phyloP scores from a whole-genome alignment of 176 grass and related monocot species.

The Carex parvula region DNA sequence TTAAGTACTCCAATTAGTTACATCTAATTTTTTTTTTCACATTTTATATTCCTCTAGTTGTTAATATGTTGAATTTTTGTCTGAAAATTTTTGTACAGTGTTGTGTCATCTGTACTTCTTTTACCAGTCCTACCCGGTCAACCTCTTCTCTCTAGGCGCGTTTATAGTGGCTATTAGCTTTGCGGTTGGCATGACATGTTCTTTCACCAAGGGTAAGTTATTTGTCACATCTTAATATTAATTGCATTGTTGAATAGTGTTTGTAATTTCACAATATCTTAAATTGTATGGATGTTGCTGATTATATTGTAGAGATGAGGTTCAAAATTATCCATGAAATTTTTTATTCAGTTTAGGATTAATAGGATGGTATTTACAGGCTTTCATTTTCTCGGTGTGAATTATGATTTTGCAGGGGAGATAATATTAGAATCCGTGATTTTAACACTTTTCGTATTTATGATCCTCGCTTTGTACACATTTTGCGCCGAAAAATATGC shows the following conservation, averaged over 20 bases:
- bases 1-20: neutral
- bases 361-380: neutral
- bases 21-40: neutral
- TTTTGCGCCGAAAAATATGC: slow-evolving; percentile 72
- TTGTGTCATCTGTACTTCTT: slow-evolving; percentile 87
- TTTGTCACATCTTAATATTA: slow-evolving; percentile 2
- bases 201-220: slow-evolving; percentile 59
- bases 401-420: slow-evolving; percentile 23
- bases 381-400: neutral
- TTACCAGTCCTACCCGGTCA: slow-evolving; percentile 62
- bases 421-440: slow-evolving; percentile 81
- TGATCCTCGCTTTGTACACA: slow-evolving; percentile 84
- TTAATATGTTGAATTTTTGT: neutral
- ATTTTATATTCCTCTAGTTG: neutral
- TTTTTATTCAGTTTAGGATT: too few species aligned
- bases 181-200: slow-evolving; percentile 68
- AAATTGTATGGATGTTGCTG: neutral
- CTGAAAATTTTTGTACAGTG: slow-evolving; percentile 36
- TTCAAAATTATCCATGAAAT: too few species aligned
- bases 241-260: neutral
- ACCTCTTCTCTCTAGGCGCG: slow-evolving; percentile 60
- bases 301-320: neutral
- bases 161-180: slow-evolving; percentile 89
- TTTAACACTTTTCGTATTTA: slow-evolving; percentile 63
- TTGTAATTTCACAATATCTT: neutral